Evolutionary conservation across 2,329 filamentous ascomycete species (phyloP).

Genomic region (Sarocladium kiliense): DNA sequence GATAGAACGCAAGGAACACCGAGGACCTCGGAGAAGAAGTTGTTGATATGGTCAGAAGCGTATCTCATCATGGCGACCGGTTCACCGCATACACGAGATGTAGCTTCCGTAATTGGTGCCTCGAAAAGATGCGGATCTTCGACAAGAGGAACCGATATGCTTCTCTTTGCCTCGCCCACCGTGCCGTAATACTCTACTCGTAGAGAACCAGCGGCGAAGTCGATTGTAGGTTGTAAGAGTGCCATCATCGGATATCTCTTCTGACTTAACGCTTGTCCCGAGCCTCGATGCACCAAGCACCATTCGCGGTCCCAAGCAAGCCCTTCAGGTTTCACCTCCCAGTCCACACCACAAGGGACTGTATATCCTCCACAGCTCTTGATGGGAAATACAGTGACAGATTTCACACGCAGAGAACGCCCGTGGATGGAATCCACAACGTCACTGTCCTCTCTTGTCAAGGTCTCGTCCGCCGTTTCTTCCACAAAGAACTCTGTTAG

Average conservation of each 20-base stretch:
- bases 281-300: constrained; percentile 86
- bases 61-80: constrained; percentile 68
- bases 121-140: constrained; percentile 57
- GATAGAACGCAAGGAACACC: constrained; percentile 79
- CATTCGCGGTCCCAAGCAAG: constrained; percentile 94
- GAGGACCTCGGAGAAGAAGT: constrained; percentile 72
- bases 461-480: neutral
- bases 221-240: constrained; percentile 68
- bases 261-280: constrained; percentile 78
- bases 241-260: constrained; percentile 88
- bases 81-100: constrained; percentile 80
- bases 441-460: neutral
- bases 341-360: constrained; percentile 57
- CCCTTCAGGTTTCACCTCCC: constrained; percentile 78
- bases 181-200: constrained; percentile 37
- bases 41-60: constrained; percentile 55
- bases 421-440: neutral
- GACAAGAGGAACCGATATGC: constrained; percentile 59
- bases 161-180: constrained; percentile 8
- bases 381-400: constrained; percentile 77
- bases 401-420: constrained; percentile 42
- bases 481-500: constrained; percentile 61
- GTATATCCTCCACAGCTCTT: constrained; percentile 85
- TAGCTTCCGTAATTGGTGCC: constrained; percentile 30
- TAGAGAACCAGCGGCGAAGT: constrained; percentile 63